Evolutionary conservation across 371 early-diverging fungal genomes (phyloP), one percentile per base, ranked within the genome.

Genomic region (Rhizopus sp.): DNA sequence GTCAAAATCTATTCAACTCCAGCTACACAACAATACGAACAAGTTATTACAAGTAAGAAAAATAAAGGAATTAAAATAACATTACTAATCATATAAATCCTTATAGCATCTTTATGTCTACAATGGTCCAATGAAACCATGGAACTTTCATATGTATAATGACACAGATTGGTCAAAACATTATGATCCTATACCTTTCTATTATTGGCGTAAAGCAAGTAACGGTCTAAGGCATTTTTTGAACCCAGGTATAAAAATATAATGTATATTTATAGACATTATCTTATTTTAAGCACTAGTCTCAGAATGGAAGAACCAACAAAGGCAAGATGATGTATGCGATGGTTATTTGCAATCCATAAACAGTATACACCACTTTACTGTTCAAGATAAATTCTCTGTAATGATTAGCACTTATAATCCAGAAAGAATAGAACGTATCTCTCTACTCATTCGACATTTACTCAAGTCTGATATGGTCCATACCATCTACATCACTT

Each of bases 381-480:
- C 62, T 29, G 35, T 76, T 35, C 35, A 56, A 12, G 63, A 71
- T 44, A 59, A 71, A 50, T 80, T 78, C 55, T 72, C 78, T 12
- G 77, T 78, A n/a, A 45, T 78, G 44, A 53, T 80, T 15, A 70
- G 73, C 53, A 80, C 81, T 0, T 80, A 74, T 41, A 72, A 78
- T 32, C 78, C 78, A 3, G 78, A 77, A 46, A 72, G 81, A 7
- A 73, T 78, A 37, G 65, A 69, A 34, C 70, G 70, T 50, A 32
- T 80, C 7, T 56, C 67, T 8, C 38, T 61, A n/a, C 31, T 78
- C 0, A 71, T 80, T 31, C 50, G 45, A 10, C 76, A 80, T 44
- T 52, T 75, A 29, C 34, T 70, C 7, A 50, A 57, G 23, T 74
- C 74, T 0, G n/a, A 29, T 0, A 49, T 53, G 15, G 59, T 78